Base-by-base conservation (phyloP, 2,329 filamentous ascomycete species). In the Beauveria scarabaeidicola region DNA sequence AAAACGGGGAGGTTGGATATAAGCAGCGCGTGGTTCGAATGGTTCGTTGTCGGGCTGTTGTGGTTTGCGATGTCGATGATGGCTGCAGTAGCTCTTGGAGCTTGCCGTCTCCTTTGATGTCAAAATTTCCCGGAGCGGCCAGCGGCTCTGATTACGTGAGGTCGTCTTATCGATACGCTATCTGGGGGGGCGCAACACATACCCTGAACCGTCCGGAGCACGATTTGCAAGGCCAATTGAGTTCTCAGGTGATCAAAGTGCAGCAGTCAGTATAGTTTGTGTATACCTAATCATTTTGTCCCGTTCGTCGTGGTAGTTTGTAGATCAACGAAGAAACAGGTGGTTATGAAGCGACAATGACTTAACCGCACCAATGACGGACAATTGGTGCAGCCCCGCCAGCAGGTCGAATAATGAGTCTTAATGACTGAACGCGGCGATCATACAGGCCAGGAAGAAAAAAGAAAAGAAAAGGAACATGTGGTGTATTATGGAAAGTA, bases 111-210 rank as follows among this genome's bases (percentile, higher is more conserved):
- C 58, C 43, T 60, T 48, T 17, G 43, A 44, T 54, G 32, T 50
- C 51, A 60, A 60, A 60, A 60, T 60, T 53, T 60, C 55, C 44
- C 3, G n/a, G 36, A 17, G 46, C 46, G 11, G 23, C 46, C 17
- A 48, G n/a, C 19, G 25, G 13, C n/a, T 36, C 3, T 60, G 58
- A 60, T 60, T 60, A 60, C 58, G 51, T 60, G 51, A 60, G 32
- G 43, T 32, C 8, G 13, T 50, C 50, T 54, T 60, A 60, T 60
- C 58, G 58, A 60, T 60, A 60, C 32, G 43, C 41, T n/a, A 48
- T 47, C 10, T 4, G 3, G 29, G 17, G 21, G 4, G 6, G 40
- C 11, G n/a, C 19, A 15, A 3, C 29, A 2, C 5, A 9, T 57
- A 48, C 44, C 43, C 43, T 48, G 8, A 21, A 47, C 3, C 21